Base-by-base conservation (phyloP, 805 yeast species). In the Barnettozyma sucrosica region DNA sequence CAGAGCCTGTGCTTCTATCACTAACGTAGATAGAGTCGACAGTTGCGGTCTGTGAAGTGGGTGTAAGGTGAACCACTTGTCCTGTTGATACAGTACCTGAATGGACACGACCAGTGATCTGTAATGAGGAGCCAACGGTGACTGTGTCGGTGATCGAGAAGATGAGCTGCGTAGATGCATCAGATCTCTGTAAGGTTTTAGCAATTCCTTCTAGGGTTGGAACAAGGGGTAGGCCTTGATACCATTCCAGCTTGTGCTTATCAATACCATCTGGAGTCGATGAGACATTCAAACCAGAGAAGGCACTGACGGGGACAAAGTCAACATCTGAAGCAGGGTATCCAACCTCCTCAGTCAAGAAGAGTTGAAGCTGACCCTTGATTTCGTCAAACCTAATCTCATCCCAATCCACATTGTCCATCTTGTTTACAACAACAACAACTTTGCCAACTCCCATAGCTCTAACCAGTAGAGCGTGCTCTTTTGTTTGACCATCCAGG, bases 401-500 rank as follows among this genome's bases (percentile, higher is more conserved):
- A 61, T 80, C 77, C 95, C 95, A 86, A 70, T 85, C 83, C 68
- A 83, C 89, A 70, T 93, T 82, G 80, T 86, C 95, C 95, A 86
- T 87, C 87, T 86, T 86, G 89, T 86, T 86, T 76, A 85, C 80
- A 65, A 93, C 95, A 74, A 86, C 90, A 68, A 86, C 83, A 70
- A 86, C 78, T 74, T 85, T 92, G 61, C 72, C 80, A 59, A 86
- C 93, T 78, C 95, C 95, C 65, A 87, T 79, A 69, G 95, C 85
- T 85, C 72, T 83, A 67, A 95, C 92, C 68, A 86, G 79, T 60
- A 86, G 78, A 69, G 96, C 95, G 80, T 85, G 95, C 77, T 87
- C 95, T 79, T 92, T 86, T 73, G 95, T 87, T 77, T 86, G 95
- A 71, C 95, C 95, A 66, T 86, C 95, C 81, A 85, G 79, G 68